phyloP scores from a whole-genome alignment of 73 alveolate species.

The Durusdinium trenchii region DNA sequence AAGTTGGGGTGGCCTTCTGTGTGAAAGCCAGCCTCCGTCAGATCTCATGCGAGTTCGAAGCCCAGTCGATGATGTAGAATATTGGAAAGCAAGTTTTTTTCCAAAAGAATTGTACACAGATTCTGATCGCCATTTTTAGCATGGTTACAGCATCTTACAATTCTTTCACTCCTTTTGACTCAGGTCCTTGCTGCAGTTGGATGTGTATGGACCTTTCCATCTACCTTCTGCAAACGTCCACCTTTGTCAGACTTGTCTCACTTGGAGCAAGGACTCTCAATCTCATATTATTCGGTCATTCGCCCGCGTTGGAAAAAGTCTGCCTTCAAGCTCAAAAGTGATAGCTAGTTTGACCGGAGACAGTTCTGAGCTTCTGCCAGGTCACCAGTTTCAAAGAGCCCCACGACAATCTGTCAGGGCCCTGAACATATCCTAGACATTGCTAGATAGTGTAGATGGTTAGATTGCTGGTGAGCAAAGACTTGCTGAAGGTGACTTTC shows the following conservation, averaged over 20 bases:
- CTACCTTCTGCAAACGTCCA: background rate
- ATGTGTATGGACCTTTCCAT: background rate
- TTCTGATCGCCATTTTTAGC: no score
- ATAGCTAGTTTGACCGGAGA: no score
- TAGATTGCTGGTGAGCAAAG: background rate
- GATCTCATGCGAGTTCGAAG: constrained; percentile 6
- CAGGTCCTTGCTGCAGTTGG: constrained; percentile 51
- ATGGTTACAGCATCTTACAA: no score
- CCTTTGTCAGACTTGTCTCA: background rate
- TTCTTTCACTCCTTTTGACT: background rate
- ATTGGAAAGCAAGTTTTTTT: no score
- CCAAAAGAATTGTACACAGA: no score
- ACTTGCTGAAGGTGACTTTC: background rate
- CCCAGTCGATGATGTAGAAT: no score
- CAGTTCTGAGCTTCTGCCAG: no score
- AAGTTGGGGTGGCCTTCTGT: background rate
- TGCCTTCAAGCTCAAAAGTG: no score
- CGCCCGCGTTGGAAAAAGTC: no score
- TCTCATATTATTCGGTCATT: background rate
- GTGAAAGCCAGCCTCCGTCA: constrained; percentile 29
- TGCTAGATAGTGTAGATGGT: background rate
- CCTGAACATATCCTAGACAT: no score
- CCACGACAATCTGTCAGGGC: no score
- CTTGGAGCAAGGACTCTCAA: constrained; percentile 22
- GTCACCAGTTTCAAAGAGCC: no score